A percentile compares a stretch with the other conserved stretches of the same genome.
Evolutionary conservation across 2,329 filamentous ascomycete genomes (phyloP).

Genomic region (Fusarium globosum): DNA sequence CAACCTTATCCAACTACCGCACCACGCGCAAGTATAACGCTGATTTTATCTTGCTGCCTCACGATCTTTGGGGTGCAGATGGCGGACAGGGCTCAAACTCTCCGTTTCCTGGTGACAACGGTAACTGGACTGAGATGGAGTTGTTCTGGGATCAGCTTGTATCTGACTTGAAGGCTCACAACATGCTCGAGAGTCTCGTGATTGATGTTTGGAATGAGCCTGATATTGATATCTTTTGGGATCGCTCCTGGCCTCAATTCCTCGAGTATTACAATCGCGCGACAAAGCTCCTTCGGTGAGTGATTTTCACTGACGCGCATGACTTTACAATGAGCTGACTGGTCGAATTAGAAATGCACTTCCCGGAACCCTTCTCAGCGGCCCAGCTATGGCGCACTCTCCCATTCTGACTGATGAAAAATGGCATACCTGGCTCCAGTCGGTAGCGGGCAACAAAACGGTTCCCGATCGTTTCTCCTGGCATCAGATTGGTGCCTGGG

Average conservation of each 20-base stretch:
- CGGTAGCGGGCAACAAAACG: not conserved
- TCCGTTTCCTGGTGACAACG: not conserved
- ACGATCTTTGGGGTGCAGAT: not conserved
- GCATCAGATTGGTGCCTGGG: not conserved
- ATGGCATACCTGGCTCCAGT: not conserved
- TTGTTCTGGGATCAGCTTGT: not conserved
- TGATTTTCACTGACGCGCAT: fast-evolving
- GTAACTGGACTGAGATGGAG: not conserved
- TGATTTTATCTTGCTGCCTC: not conserved
- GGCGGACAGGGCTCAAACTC: not conserved
- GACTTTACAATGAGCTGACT: fast-evolving
- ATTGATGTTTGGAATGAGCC: conserved; percentile 6
- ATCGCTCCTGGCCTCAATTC: not conserved
- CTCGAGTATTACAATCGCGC: not conserved
- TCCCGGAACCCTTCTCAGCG: not conserved
- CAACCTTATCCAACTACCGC: not conserved
- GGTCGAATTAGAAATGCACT: not conserved
- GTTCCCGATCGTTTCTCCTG: not conserved
- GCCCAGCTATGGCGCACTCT: not conserved
- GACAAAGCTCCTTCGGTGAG: not conserved
- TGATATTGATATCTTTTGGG: not conserved
- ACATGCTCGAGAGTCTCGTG: not conserved
- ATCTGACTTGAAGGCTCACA: not conserved
- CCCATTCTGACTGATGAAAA: not conserved
- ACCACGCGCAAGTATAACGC: not conserved